A percentile compares a stretch with the other conserved stretches of the same genome.
Evolutionary conservation across 768 basidiomycete species (phyloP).

Genomic region (Lactarius akahatsu): DNA sequence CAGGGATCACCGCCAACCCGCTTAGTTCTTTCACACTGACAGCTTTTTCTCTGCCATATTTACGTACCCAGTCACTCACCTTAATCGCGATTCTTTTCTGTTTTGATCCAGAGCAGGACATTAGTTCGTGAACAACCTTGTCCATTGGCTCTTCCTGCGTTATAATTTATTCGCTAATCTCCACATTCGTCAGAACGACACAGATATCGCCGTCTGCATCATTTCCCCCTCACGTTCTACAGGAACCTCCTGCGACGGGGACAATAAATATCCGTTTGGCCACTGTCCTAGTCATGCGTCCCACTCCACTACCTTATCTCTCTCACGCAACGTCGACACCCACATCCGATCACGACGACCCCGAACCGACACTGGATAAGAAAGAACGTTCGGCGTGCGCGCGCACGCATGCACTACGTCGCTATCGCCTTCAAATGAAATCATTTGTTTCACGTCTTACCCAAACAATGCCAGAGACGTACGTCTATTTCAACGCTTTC

Average conservation of each 20-base stretch:
- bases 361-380: not conserved
- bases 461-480: too few relatives aligned
- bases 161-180: not conserved
- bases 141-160: not conserved
- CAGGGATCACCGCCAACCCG: constrained; percentile 8
- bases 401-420: too few relatives aligned
- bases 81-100: not conserved
- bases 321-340: not conserved
- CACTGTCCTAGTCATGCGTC: not conserved
- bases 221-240: not conserved
- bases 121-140: not conserved
- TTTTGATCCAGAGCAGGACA: too few relatives aligned
- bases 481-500: too few relatives aligned
- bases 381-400: not conserved
- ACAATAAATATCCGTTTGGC: not conserved
- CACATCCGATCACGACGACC: not conserved
- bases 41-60: constrained; percentile 9
- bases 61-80: constrained; percentile 9
- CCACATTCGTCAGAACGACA: not conserved
- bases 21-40: constrained; percentile 12
- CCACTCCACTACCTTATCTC: not conserved
- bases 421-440: too few relatives aligned
- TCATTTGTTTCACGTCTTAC: not conserved
- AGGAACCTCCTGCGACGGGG: not conserved
- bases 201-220: not conserved